A percentile compares a stretch with the other conserved stretches of the same genome.
phyloP scores from a whole-genome alignment of 768 basidiomycete species.

The Boletus pseudo-olivaceus region DNA sequence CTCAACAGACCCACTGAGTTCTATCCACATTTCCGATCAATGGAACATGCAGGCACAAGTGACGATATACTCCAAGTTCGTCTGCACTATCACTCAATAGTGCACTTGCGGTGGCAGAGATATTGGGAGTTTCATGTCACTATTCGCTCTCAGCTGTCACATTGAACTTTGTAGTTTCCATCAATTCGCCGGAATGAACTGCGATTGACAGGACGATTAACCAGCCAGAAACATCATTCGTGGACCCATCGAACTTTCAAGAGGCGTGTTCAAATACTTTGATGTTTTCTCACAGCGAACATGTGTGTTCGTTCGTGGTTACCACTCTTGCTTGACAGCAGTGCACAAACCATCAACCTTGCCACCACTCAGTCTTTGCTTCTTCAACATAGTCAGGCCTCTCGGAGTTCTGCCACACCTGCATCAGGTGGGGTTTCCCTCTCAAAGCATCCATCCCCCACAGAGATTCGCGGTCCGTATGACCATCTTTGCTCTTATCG shows the following conservation, averaged over 20 bases:
- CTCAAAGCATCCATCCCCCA: neutral
- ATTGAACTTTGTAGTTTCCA: constrained; percentile 4
- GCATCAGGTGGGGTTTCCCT: too few species aligned
- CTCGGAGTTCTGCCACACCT: neutral
- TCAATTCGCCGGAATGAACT: neutral
- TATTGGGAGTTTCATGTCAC: neutral
- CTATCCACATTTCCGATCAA: neutral
- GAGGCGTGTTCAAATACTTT: neutral
- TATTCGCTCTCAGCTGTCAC: neutral
- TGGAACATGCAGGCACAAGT: neutral
- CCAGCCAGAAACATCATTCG: neutral
- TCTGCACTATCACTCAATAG: neutral
- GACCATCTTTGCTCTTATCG: neutral
- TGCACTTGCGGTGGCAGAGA: neutral
- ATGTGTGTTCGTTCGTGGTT: neutral
- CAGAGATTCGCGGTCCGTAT: too few species aligned
- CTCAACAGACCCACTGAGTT: neutral
- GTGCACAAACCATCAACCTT: neutral
- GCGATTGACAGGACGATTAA: neutral
- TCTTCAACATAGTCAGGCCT: neutral
- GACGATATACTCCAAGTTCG: too few species aligned
- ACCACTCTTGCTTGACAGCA: neutral
- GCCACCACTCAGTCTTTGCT: neutral
- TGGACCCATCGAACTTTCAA: neutral
- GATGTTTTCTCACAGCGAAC: neutral